Evolutionary conservation across 331 rosid genomes (phyloP).

Genomic region (Rosa hybrid): DNA sequence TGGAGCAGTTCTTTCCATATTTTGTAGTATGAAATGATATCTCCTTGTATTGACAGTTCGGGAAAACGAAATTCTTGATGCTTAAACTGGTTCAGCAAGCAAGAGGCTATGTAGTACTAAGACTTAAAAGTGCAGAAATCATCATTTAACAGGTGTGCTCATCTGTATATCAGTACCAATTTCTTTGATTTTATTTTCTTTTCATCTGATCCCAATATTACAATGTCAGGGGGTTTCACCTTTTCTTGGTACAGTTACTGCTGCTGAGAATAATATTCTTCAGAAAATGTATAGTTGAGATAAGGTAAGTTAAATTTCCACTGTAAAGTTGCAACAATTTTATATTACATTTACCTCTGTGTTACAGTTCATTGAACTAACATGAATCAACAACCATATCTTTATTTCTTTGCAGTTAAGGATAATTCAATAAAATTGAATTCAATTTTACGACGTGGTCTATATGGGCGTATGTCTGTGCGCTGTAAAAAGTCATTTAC

Average conservation of each 20-base stretch:
- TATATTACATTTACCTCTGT: no score
- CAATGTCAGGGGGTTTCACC: slow-evolving; percentile 25
- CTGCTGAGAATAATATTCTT: slow-evolving; percentile 77
- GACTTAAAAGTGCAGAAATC: slow-evolving; percentile 64
- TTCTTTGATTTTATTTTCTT: neutral
- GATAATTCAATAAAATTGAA: no score
- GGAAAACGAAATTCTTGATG: slow-evolving; percentile 72
- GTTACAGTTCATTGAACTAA: no score
- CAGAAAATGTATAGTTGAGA: slow-evolving; percentile 60
- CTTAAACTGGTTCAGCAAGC: slow-evolving; percentile 77
- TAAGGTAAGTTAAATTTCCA: no score
- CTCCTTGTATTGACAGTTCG: slow-evolving; percentile 45
- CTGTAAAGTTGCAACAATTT: no score
- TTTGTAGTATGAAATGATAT: neutral
- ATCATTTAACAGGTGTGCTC: slow-evolving; percentile 66
- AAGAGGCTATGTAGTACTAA: slow-evolving; percentile 78
- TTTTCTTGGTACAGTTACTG: slow-evolving; percentile 64
- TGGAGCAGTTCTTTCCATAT: neutral
- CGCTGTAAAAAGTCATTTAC: no score
- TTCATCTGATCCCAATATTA: slow-evolving; percentile 8
- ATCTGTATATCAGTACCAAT: slow-evolving; percentile 14
- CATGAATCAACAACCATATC: no score
- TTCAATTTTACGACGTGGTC: no score
- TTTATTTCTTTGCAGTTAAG: no score
- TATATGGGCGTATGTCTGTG: no score